Base-by-base conservation (phyloP, 164 flowering plant species). In the Vitis riparia region DNA sequence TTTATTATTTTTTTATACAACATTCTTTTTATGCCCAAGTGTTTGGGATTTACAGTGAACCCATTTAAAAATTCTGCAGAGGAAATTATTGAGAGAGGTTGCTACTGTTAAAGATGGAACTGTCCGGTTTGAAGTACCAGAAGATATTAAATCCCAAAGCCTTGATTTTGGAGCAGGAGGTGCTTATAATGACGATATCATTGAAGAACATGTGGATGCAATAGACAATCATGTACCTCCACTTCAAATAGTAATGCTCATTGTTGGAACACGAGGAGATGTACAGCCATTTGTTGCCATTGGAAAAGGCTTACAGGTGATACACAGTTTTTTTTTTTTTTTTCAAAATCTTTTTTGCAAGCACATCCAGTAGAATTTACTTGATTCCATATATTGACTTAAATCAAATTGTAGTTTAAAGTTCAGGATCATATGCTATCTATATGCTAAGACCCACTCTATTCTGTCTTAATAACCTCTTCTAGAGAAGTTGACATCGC, bases 221-320 rank as follows among this genome's bases (percentile, higher is more conserved):
- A 30, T 19, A 50, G 78, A 71, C 27, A 15, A 69, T 60, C 63
- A 27, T 53, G 29, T 86, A 59, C 85, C 77, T 37, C 90, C 88
- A 16, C 68, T 87, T 56, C 87, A 85, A 67, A 83, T 85, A 58
- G 90, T 82, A 55, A 83, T 85, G 84, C 87, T 87, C 56, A 87
- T 87, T 61, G 90, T 85, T 76, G 90, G 90, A 62, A 87, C 90
- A 11, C 77, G 90, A 52, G 90, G 88, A 51, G 90, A 87, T 77
- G 88, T 87, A 1, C 90, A 87, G 51, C 90, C 90, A 44, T 87
- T 87, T 79, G 79, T 87, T 60, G 88, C 90, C 48, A 87, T 87
- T 64, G 90, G 88, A 32, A 87, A 82, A 73, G 79, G 82, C 44
- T 69, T 87, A 62, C 88, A 87, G 90, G 90, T 87, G 3, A 44